Percentiles rank a stretch among this genome's conserved stretches.
Evolutionary conservation across 768 basidiomycete species (phyloP).

Genomic region (Calocera cornea): DNA sequence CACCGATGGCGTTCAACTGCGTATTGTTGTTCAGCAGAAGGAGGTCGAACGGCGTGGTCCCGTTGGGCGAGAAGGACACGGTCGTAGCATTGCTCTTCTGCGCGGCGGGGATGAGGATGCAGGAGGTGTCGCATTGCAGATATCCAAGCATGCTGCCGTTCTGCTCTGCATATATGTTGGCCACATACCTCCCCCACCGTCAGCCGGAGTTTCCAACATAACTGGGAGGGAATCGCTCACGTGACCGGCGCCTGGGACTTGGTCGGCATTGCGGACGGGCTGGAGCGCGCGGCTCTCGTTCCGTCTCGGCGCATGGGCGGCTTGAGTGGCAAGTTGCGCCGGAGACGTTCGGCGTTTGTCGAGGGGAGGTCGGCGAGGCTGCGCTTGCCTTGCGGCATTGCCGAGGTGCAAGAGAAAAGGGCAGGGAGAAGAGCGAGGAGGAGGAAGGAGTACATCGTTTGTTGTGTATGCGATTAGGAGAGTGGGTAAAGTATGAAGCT

Average conservation of each 20-base stretch:
- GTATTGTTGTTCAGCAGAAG: background rate
- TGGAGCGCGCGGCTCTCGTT: background rate
- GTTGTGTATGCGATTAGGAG: background rate
- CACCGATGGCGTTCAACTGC: background rate
- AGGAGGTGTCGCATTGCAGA: background rate
- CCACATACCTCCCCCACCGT: too few relatives aligned
- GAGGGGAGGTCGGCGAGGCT: background rate
- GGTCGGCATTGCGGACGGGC: too few relatives aligned
- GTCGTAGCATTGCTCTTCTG: background rate
- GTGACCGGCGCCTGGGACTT: too few relatives aligned
- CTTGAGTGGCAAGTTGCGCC: background rate
- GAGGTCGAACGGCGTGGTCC: background rate
- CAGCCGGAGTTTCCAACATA: too few relatives aligned
- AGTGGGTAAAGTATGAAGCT: background rate
- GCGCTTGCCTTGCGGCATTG: background rate
- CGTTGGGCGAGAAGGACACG: background rate
- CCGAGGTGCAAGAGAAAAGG: background rate
- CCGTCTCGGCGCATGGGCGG: background rate
- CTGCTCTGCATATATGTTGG: background rate
- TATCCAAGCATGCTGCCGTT: background rate
- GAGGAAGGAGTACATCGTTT: background rate
- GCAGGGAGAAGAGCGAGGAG: background rate
- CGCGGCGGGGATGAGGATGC: background rate
- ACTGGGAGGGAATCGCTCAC: background rate
- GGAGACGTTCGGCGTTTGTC: background rate